Conservation (phyloP, 1,284 basidiomycete genomes). For the Apiotrichum montevideense region DNA sequence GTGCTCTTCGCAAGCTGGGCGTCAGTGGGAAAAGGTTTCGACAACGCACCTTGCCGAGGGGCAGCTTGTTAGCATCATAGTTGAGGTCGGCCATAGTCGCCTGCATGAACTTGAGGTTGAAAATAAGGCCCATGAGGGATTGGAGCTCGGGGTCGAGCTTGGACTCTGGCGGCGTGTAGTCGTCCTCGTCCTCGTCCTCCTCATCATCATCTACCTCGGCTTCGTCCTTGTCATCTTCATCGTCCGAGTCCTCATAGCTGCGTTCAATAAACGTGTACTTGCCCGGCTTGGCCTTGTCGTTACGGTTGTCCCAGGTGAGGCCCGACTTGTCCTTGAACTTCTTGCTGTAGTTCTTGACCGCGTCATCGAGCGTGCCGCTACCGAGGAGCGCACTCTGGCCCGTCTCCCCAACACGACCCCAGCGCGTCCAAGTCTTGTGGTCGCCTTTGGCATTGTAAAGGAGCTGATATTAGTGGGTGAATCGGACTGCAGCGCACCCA, state of each 20-base stretch:
- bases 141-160: constrained; percentile 24
- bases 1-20: constrained; percentile 31
- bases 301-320: constrained; percentile 11
- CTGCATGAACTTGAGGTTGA: constrained; percentile 49
- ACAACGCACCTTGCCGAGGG: constrained; percentile 49
- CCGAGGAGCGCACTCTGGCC: constrained; percentile 10
- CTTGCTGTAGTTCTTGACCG: constrained; percentile 9
- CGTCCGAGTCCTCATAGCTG: constrained; percentile 15
- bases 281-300: constrained; percentile 2
- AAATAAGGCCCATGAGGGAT: constrained; percentile 56
- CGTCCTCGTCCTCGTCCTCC: constrained; percentile 11
- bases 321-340: constrained; percentile 23
- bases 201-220: neutral
- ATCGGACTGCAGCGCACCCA: neutral
- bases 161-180: constrained; percentile 9
- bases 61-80: constrained; percentile 63
- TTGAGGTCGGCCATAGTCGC: constrained; percentile 61
- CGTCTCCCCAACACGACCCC: constrained; percentile 20
- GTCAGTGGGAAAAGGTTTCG: neutral
- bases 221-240: constrained; percentile 7
- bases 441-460: neutral
- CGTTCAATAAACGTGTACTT: constrained; percentile 21
- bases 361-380: neutral
- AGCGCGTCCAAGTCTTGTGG: constrained; percentile 16
- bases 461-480: constrained; percentile 3